Evolutionary conservation across 305 asterid genomes (phyloP), one percentile per base, ranked within the genome.

Genomic region (Fraxinus floribunda): DNA sequence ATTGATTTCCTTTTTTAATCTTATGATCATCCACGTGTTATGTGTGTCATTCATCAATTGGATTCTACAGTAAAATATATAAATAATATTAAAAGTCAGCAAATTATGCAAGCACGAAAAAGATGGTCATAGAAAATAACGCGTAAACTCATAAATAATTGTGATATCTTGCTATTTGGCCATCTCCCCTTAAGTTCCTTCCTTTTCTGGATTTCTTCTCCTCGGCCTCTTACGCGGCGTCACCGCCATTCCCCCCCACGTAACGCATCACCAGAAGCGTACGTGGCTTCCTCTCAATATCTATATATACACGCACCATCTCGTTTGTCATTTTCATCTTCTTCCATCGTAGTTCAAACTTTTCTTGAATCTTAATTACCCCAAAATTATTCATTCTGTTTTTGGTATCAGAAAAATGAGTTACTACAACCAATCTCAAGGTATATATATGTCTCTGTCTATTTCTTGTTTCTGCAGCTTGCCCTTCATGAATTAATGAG

Each of bases 361-460:
- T 22, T 76, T 30, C 7, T 5, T 46, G 57, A 3, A 57, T 16
- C 26, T 57, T 18, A 5, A 57, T 6, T 6, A n/a, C 8, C 10
- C 29, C 52, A 44, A 10, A 52, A 52, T 52, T n/a, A 52, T 24
- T 66, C 74, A 24, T 66, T 66, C 36, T 66, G 74, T 46, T 3
- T 41, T 18, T 1, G 2, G 4, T 29, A 64, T 32, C 8, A 26
- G 8, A 38, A 44, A 44, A 1, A 83, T 83, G 86, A 83, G 78
- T 15, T 29, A 26, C 78, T 35, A 71, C 79, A 32, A 72, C 83
- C 83, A 72, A 15, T 62, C 79, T 80, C 79, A 80, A 70, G 83
- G 78, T 73, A 46, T 18, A 35, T 20, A 20, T 35, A 24, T 70
- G 8, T 71, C 18, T 29, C 7, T 80, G 38, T 71, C 15, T 26